Evolutionary conservation across 140 eudicot species (phyloP), one percentile per base, ranked within the genome.

Genomic region (Ambrosia hybrid): DNA sequence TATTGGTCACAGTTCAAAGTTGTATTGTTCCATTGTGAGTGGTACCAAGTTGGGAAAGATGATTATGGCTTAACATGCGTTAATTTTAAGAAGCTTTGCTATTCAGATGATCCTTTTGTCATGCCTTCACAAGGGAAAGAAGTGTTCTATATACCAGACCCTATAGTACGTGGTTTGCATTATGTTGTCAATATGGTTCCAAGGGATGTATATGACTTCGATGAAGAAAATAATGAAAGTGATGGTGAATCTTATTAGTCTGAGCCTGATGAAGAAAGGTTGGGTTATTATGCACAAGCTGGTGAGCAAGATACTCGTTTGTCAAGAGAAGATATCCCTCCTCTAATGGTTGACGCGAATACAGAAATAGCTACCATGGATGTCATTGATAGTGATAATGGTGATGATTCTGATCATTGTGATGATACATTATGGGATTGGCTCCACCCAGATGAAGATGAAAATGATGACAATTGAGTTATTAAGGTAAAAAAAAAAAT

Each of bases 1-100:
- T 36, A 36, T 3, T 57, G 55, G 68, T 71, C 76, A 57, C 58
- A 26, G 58, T 59, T 72, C 12, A 58, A 4, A 26, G 68, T 72
- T 59, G 59, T 58, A 0, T 6, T 57, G 1, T 59, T 72, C n/a
- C 59, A 12, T 4, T 71, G n/a, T n/a, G n/a, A n/a, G n/a, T n/a
- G n/a, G n/a, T n/a, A n/a, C n/a, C n/a, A n/a, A n/a, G n/a, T n/a
- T n/a, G n/a, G n/a, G n/a, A n/a, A n/a, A n/a, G n/a, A n/a, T n/a
- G n/a, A n/a, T n/a, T n/a, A n/a, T n/a, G n/a, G n/a, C n/a, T n/a
- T n/a, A n/a, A n/a, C n/a, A n/a, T n/a, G n/a, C n/a, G n/a, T n/a
- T n/a, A n/a, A n/a, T n/a, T n/a, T n/a, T n/a, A n/a, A n/a, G n/a
- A n/a, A n/a, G n/a, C n/a, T n/a, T n/a, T n/a, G n/a, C n/a, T n/a